Conservation (phyloP, 768 basidiomycete species). For the Termitomyces sp. region DNA sequence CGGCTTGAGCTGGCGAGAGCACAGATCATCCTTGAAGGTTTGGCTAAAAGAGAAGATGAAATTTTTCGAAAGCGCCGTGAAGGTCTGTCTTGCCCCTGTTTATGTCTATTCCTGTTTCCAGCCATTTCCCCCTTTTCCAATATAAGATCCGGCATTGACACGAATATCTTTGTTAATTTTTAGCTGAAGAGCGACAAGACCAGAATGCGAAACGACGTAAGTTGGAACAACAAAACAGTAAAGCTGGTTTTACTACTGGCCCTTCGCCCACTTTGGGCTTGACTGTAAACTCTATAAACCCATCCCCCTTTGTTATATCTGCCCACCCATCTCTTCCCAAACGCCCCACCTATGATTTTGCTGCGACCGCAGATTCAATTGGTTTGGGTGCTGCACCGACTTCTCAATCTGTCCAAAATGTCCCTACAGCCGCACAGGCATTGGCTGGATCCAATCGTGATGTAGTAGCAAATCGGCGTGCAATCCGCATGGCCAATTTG, state of each 20-base stretch:
- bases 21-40: constrained; percentile 92
- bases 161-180: constrained; percentile 20
- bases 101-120: constrained; percentile 10
- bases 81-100: constrained; percentile 50
- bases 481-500: constrained; percentile 94
- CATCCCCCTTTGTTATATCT: constrained; percentile 24
- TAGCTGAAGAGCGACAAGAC: constrained; percentile 93
- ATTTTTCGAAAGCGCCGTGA: constrained; percentile 92
- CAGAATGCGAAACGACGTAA: constrained; percentile 85
- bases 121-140: constrained; percentile 11
- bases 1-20: constrained; percentile 79
- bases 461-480: constrained; percentile 83
- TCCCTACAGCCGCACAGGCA: constrained; percentile 61
- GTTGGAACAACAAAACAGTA: constrained; percentile 44
- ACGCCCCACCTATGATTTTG: constrained; percentile 63
- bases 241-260: constrained; percentile 32
- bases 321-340: constrained; percentile 59
- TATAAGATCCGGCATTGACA: constrained; percentile 22
- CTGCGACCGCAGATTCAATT: constrained; percentile 72
- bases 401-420: constrained; percentile 49
- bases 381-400: constrained; percentile 65
- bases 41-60: constrained; percentile 92
- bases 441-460: constrained; percentile 85
- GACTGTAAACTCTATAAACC: constrained; percentile 40
- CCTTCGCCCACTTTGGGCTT: constrained; percentile 47